Evolutionary conservation across 768 basidiomycete species (phyloP).

Genomic region (Calocybe gangraenosa): DNA sequence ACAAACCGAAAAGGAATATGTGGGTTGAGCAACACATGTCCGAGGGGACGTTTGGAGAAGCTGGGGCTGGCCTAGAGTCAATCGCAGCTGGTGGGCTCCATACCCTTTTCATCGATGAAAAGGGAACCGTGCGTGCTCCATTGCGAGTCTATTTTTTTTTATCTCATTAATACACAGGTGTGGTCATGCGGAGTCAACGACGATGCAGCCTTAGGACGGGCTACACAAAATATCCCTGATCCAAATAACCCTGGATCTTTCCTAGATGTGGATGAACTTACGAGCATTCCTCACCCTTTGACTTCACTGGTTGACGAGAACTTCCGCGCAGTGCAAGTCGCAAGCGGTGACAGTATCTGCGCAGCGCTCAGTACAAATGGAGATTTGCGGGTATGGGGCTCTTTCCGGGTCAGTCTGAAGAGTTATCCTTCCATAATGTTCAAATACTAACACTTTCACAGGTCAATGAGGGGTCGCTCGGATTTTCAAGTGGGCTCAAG

Average conservation of each 20-base stretch:
- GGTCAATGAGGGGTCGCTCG: slow-evolving; percentile 80
- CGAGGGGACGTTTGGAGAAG: slow-evolving; percentile 65
- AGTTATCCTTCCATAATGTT: neutral
- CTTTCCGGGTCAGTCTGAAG: slow-evolving; percentile 68
- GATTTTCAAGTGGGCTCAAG: slow-evolving; percentile 66
- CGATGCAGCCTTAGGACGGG: slow-evolving; percentile 81
- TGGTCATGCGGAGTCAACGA: slow-evolving; percentile 90
- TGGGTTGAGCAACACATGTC: slow-evolving; percentile 78
- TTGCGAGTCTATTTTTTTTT: neutral
- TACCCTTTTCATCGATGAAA: slow-evolving; percentile 83
- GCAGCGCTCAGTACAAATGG: slow-evolving; percentile 80
- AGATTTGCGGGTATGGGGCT: slow-evolving; percentile 82
- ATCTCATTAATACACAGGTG: slow-evolving; percentile 38
- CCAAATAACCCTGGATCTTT: slow-evolving; percentile 57
- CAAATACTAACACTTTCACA: slow-evolving; percentile 22
- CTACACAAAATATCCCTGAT: slow-evolving; percentile 59
- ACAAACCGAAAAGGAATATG: slow-evolving; percentile 69
- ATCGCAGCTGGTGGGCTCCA: slow-evolving; percentile 87
- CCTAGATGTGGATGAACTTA: slow-evolving; percentile 51
- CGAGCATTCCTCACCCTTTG: slow-evolving; percentile 60
- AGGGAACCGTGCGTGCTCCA: slow-evolving; percentile 68
- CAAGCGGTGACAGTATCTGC: slow-evolving; percentile 85
- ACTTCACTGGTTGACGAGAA: slow-evolving; percentile 68
- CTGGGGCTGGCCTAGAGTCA: slow-evolving; percentile 76
- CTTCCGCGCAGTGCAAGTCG: slow-evolving; percentile 81